Base-by-base conservation (phyloP, 805 yeast genomes). In the Tetrapisispora arboricola region DNA sequence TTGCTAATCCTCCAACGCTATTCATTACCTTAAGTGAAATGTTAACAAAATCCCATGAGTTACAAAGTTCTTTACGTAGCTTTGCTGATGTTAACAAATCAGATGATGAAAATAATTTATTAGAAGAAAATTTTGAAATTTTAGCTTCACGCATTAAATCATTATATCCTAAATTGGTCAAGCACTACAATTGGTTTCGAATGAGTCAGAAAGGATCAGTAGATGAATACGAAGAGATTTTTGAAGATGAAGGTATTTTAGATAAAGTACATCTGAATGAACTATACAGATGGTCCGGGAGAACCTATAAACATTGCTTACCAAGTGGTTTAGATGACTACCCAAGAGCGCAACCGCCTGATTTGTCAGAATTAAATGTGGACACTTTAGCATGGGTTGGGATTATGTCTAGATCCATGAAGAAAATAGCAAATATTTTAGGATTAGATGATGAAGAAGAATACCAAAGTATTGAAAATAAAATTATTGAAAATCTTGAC, bases 291-390 rank as follows among this genome's bases (percentile, higher is more conserved):
- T 92, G 98, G 98, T 73, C 86, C 44, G 98, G 97, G 5, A 76
- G 97, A 49, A 84, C 96, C 0, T 66, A 70, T 17, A 73, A 79
- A 3, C 96, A 85, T 53, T 84, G 95, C 57, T 68, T 90, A 40
- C 92, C 98, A 8, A 81, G 94, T 60, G 98, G 98, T 0, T 60
- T 92, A 28, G 98, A 92, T 61, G 98, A 92, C 57, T 92, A 88
- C 55, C 98, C 98, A 27, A 74, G 98, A 46, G 80, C 87, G 1
- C 65, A 67, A 21, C 75, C 73, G 6, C 90, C 94, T 2, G 95
- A 86, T 59, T 70, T 79, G 31, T 94, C 94, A 1, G 98, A 92
- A 62, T 67, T 92, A 37, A 83, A 92, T 52, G 92, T 92, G 25
- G 98, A 92, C 56, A 67, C 90, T 42, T 64, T 90, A 36, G 72